Evolutionary conservation across 2,329 filamentous ascomycete species (phyloP).

Genomic region (Immersiporthe knoxdaviesiana): DNA sequence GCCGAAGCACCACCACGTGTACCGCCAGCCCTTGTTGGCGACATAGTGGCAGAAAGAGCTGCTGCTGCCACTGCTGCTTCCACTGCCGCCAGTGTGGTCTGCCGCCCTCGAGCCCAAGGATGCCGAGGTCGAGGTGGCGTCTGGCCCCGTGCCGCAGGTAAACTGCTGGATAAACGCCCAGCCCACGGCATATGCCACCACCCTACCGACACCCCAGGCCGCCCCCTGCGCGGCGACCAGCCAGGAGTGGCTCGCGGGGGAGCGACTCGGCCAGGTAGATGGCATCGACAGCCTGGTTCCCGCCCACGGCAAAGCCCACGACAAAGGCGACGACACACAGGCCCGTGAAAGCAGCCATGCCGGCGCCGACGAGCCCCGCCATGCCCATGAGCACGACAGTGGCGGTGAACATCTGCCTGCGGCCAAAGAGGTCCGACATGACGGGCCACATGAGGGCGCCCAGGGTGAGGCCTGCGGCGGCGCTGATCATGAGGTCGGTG

Average conservation of each 20-base stretch:
- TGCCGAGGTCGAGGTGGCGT: conserved; percentile 6
- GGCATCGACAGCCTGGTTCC: conserved; percentile 14
- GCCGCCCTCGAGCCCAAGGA: not conserved
- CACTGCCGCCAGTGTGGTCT: not conserved
- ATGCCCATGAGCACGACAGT: conserved; percentile 18
- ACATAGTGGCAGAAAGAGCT: conserved; percentile 14
- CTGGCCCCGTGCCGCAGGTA: conserved; percentile 14
- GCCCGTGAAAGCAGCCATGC: conserved; percentile 14
- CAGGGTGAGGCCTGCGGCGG: conserved; percentile 8
- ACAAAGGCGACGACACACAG: conserved; percentile 18
- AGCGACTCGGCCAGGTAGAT: conserved; percentile 12
- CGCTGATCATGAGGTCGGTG: conserved; percentile 13
- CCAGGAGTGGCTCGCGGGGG: conserved; percentile 17
- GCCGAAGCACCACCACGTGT: conserved; percentile 22
- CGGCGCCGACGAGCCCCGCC: conserved; percentile 13
- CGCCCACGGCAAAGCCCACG: conserved; percentile 14
- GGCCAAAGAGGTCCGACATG: conserved; percentile 16
- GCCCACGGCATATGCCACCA: conserved; percentile 16
- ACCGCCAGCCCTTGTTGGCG: conserved; percentile 19
- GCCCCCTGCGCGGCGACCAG: conserved; percentile 12
- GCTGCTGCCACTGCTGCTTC: not conserved
- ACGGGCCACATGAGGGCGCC: conserved; percentile 15
- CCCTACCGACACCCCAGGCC: conserved; percentile 3
- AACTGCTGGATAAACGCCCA: conserved; percentile 18
- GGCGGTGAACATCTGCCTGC: conserved; percentile 16